phyloP scores from a whole-genome alignment of 495 filamentous ascomycete species.

The Mytilinidion resinicola region DNA sequence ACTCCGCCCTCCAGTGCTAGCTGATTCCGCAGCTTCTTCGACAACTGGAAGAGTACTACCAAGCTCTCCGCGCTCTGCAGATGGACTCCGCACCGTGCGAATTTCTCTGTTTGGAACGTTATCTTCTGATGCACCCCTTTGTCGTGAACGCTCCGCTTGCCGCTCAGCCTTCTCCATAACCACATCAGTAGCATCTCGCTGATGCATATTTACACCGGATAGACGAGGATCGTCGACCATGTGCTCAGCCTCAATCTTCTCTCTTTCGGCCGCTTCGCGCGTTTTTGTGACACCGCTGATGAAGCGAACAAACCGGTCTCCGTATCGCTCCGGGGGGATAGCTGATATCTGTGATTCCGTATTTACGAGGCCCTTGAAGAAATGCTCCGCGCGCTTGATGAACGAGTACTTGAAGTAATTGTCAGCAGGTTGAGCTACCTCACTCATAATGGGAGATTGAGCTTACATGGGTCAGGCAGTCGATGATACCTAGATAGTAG shows the following conservation, averaged over 20 bases:
- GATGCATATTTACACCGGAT: slow-evolving; percentile 40
- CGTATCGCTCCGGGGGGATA: slow-evolving; percentile 85
- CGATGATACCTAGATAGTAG: slow-evolving; percentile 96
- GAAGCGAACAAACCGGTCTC: slow-evolving; percentile 90
- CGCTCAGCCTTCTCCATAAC: slow-evolving; percentile 49
- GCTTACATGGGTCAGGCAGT: slow-evolving; percentile 91
- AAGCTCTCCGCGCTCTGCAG: slow-evolving; percentile 49
- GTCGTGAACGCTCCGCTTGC: slow-evolving; percentile 40
- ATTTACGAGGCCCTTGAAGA: slow-evolving; percentile 83
- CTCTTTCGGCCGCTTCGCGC: slow-evolving; percentile 63
- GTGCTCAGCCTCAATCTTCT: slow-evolving; percentile 34
- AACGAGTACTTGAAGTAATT: slow-evolving; percentile 62
- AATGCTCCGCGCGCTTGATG: slow-evolving; percentile 82
- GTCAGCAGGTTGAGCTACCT: background rate
- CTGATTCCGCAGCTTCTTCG: slow-evolving; percentile 80
- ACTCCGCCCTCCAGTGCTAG: slow-evolving; percentile 58
- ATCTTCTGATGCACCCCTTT: slow-evolving; percentile 48
- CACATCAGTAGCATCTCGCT: slow-evolving; percentile 44
- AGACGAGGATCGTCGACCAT: slow-evolving; percentile 27
- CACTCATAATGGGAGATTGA: slow-evolving; percentile 23
- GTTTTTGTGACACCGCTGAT: slow-evolving; percentile 87
- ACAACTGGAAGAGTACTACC: slow-evolving; percentile 81
- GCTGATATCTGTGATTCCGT: slow-evolving; percentile 84
- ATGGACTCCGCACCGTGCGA: slow-evolving; percentile 47
- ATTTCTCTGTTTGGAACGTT: slow-evolving; percentile 47